Evolutionary conservation across 164 flowering plant species (phyloP).

Genomic region (Taxillus chinensis): DNA sequence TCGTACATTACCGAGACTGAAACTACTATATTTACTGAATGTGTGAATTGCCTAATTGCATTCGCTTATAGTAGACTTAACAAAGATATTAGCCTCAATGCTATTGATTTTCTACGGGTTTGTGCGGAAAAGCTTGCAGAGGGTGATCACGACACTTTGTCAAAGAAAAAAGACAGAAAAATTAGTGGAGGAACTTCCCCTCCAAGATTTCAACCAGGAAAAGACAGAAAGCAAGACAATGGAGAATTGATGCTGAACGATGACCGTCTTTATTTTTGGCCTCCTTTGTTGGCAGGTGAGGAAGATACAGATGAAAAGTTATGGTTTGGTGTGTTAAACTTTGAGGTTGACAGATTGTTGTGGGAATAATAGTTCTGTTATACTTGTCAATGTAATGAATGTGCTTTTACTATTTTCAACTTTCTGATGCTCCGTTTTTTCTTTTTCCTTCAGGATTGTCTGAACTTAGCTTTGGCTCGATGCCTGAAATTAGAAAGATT

Average conservation of each 20-base stretch:
- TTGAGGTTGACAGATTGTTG: background rate
- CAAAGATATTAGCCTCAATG: constrained; percentile 94
- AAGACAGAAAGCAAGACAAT: constrained; percentile 50
- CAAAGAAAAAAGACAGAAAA: constrained; percentile 57
- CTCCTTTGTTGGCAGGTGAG: constrained; percentile 95
- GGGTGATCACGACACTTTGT: constrained; percentile 76
- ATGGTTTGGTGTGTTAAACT: background rate
- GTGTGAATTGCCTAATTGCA: constrained; percentile 92
- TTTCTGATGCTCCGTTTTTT: background rate
- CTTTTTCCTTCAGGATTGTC: constrained; percentile 63
- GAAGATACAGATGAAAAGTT: constrained; percentile 4
- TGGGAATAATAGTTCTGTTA: no score
- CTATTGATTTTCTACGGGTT: constrained; percentile 84
- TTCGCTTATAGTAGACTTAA: constrained; percentile 90
- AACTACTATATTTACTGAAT: constrained; percentile 93
- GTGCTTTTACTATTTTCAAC: no score
- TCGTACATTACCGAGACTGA: constrained; percentile 98
- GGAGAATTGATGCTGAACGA: constrained; percentile 50
- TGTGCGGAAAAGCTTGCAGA: constrained; percentile 97
- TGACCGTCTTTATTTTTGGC: constrained; percentile 90
- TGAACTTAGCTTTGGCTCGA: constrained; percentile 96
- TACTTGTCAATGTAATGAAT: background rate
- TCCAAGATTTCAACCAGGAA: constrained; percentile 37
- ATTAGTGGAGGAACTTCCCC: constrained; percentile 14
- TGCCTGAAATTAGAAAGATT: constrained; percentile 82